Evolutionary conservation across 116 monocot genomes (phyloP).

Genomic region (Phalaenopsis hybrid): DNA sequence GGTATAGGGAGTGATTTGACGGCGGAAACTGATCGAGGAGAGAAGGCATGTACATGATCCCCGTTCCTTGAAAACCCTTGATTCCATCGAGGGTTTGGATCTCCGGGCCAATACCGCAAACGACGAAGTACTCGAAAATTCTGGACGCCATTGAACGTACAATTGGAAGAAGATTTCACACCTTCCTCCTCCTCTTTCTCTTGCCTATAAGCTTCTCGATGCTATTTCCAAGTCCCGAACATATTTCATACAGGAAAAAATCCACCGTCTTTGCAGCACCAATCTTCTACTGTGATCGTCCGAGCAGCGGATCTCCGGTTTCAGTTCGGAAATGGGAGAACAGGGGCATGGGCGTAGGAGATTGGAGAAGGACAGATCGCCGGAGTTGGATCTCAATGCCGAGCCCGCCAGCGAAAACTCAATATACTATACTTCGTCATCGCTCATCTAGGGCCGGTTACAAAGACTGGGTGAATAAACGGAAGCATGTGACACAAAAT

Average conservation of each 20-base stretch:
- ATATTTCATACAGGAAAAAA: background rate
- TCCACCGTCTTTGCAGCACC: background rate
- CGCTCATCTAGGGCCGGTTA: too few species aligned
- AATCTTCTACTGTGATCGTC: background rate
- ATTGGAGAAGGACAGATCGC: too few species aligned
- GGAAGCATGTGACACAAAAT: too few species aligned
- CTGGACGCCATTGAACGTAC: constrained; percentile 20
- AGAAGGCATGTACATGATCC: constrained; percentile 59
- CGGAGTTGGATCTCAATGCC: background rate
- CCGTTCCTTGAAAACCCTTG: constrained; percentile 69
- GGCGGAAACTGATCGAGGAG: constrained; percentile 87
- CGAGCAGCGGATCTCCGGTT: background rate
- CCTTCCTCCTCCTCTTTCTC: background rate
- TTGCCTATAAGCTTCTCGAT: background rate
- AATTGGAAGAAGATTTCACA: background rate
- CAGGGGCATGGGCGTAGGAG: background rate
- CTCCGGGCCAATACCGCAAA: constrained; percentile 94
- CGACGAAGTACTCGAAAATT: constrained; percentile 97
- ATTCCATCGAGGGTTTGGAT: constrained; percentile 66
- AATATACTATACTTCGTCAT: too few species aligned
- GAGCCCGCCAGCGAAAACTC: too few species aligned
- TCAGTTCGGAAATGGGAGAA: background rate
- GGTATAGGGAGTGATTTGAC: constrained; percentile 66
- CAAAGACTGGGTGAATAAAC: too few species aligned
- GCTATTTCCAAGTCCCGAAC: background rate